phyloP scores from a whole-genome alignment of 768 basidiomycete species.

The Trametes coccinea region DNA sequence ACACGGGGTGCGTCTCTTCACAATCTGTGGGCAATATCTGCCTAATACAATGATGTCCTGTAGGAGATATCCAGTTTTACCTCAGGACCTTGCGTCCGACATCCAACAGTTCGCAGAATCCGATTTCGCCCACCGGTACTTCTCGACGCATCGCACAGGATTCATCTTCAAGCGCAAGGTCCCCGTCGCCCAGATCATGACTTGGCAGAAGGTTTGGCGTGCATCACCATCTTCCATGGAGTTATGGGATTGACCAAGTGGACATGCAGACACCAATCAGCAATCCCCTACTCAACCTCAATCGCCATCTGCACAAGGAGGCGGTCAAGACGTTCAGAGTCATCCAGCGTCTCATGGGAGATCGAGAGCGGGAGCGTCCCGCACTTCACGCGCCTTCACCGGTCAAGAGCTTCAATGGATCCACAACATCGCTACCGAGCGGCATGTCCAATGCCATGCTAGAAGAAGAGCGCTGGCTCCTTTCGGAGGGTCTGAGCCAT shows the following conservation, averaged over 20 bases:
- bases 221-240: background rate
- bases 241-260: background rate
- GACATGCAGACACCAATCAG: constrained; percentile 54
- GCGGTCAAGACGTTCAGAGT: constrained; percentile 86
- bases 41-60: background rate
- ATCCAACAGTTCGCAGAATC: constrained; percentile 87
- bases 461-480: constrained; percentile 87
- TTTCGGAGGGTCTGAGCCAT: constrained; percentile 75
- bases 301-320: constrained; percentile 66
- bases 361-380: constrained; percentile 72
- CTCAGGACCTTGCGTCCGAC: constrained; percentile 77
- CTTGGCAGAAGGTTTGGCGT: constrained; percentile 75
- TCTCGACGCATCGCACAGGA: constrained; percentile 87
- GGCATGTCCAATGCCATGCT: constrained; percentile 45
- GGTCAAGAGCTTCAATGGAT: constrained; percentile 33
- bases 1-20: constrained; percentile 58
- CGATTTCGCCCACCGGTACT: constrained; percentile 84
- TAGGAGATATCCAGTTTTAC: constrained; percentile 77
- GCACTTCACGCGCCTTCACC: constrained; percentile 40
- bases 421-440: constrained; percentile 46
- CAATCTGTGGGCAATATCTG: constrained; percentile 17
- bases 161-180: constrained; percentile 82
- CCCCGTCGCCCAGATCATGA: constrained; percentile 85
- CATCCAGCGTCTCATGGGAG: constrained; percentile 92
- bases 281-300: constrained; percentile 73